Percentiles rank a stretch among this genome's conserved stretches.
phyloP scores from a whole-genome alignment of 148 eudicot genomes.

The Cornus florida region DNA sequence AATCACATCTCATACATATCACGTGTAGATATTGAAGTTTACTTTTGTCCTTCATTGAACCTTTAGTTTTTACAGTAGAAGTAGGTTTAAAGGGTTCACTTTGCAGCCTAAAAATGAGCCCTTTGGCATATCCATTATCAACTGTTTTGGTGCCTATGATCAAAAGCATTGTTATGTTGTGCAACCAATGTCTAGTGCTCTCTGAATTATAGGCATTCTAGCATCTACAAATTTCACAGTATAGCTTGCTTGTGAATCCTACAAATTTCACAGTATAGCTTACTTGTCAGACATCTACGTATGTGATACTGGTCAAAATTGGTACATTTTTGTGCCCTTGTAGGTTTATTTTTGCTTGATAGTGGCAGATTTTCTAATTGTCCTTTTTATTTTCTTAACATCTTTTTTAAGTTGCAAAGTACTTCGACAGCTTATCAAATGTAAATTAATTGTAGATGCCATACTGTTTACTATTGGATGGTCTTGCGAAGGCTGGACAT shows the following conservation, averaged over 20 bases:
- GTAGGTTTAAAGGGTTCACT: neutral
- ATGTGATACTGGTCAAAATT: neutral
- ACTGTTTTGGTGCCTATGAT: neutral
- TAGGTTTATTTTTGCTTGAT: neutral
- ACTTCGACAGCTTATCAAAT: conserved; percentile 9
- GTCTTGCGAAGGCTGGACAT: conserved; percentile 79
- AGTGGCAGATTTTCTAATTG: neutral
- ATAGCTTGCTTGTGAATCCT: neutral
- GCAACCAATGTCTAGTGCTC: neutral
- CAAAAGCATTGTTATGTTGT: no score
- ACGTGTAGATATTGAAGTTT: neutral
- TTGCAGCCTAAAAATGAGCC: neutral
- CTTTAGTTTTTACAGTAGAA: neutral
- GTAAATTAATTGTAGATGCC: conserved; percentile 65
- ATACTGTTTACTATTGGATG: conserved; percentile 87
- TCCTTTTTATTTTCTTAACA: neutral
- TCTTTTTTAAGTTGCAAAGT: conserved; percentile 9
- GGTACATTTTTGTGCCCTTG: neutral
- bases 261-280: neutral
- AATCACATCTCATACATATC: neutral
- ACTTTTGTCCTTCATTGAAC: neutral
- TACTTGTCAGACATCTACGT: neutral
- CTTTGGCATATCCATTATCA: neutral
- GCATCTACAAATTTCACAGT: neutral
- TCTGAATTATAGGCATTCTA: neutral